Percentiles rank a stretch among this genome's conserved stretches.
These are phyloP conservation scores for Neurospora crassa DNA, from an alignment of 2,329 filamentous ascomycete genomes.

Conservation along the genomic window DNA sequence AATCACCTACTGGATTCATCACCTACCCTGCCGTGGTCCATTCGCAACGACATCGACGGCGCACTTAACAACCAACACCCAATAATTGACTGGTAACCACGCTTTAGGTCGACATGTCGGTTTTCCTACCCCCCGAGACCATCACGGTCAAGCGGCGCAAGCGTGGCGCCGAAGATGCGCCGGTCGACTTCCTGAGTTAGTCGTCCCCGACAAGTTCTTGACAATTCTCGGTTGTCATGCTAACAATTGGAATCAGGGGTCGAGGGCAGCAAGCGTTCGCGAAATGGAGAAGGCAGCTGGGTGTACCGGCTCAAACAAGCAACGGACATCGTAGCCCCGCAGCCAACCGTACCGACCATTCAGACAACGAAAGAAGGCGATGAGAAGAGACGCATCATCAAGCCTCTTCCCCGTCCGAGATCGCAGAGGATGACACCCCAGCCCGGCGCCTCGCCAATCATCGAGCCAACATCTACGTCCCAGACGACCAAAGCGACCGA, in stretches of 20 bases:
- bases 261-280: slow-evolving; percentile 44
- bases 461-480: background rate
- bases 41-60: background rate
- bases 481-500: background rate
- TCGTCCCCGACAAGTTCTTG: slow-evolving; percentile 9
- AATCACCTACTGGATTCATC: background rate
- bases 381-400: slow-evolving; percentile 19
- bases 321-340: slow-evolving; percentile 11
- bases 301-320: slow-evolving; percentile 44
- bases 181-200: slow-evolving; percentile 47
- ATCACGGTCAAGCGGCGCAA: slow-evolving; percentile 56
- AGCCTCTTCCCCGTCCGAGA: slow-evolving; percentile 6
- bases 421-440: background rate
- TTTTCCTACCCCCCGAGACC: slow-evolving; percentile 40
- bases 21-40: background rate
- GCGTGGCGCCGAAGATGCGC: slow-evolving; percentile 40
- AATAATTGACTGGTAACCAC: background rate
- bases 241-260: slow-evolving; percentile 31
- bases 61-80: background rate
- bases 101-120: slow-evolving; percentile 32
- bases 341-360: slow-evolving; percentile 27
- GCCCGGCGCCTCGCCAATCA: background rate
- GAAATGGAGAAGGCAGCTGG: slow-evolving; percentile 31
- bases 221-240: slow-evolving; percentile 5
- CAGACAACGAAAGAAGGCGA: slow-evolving; percentile 35